Percentiles rank a stretch among this genome's conserved stretches.
Evolutionary conservation across 495 filamentous ascomycete species (phyloP).

Genomic region (Aspergillus coremiiformis): DNA sequence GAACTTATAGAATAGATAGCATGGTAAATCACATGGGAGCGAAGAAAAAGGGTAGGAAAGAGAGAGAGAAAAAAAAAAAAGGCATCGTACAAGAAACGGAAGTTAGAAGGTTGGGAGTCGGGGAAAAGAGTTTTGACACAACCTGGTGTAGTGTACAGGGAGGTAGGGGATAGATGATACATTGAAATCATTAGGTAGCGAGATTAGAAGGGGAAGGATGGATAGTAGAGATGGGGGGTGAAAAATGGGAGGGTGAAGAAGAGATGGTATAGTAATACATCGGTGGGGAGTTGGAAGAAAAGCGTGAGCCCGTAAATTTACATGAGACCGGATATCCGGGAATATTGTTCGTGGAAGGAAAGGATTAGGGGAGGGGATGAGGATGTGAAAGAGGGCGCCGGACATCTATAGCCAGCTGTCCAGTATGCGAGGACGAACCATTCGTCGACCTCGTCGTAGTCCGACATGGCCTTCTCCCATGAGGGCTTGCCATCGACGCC

Average conservation of each 20-base stretch:
- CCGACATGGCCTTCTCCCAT: constrained; percentile 53
- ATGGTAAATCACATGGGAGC: too few species aligned
- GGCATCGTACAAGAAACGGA: constrained; percentile 1
- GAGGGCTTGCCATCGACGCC: constrained; percentile 61
- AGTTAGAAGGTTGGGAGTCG: background rate
- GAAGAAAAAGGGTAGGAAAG: too few species aligned
- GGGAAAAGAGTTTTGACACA: constrained; percentile 23
- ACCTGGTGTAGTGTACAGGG: constrained; percentile 15
- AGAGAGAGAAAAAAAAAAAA: background rate
- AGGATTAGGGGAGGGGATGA: constrained; percentile 1
- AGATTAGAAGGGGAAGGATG: constrained; percentile 4
- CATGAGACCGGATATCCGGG: constrained; percentile 4
- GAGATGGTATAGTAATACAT: constrained; percentile 9
- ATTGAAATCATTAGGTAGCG: background rate
- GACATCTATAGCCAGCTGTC: constrained; percentile 22
- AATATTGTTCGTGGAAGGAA: constrained; percentile 4
- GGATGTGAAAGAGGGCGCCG: background rate
- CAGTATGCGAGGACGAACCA: constrained; percentile 45
- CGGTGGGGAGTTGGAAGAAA: background rate
- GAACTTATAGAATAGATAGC: too few species aligned
- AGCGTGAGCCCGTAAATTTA: constrained; percentile 8
- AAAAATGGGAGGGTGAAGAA: constrained; percentile 4
- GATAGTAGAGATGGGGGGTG: constrained; percentile 7
- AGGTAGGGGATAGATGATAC: background rate
- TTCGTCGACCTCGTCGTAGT: constrained; percentile 37